Conservation (phyloP, 495 filamentous ascomycete species). For the Penicillium fimorum region DNA sequence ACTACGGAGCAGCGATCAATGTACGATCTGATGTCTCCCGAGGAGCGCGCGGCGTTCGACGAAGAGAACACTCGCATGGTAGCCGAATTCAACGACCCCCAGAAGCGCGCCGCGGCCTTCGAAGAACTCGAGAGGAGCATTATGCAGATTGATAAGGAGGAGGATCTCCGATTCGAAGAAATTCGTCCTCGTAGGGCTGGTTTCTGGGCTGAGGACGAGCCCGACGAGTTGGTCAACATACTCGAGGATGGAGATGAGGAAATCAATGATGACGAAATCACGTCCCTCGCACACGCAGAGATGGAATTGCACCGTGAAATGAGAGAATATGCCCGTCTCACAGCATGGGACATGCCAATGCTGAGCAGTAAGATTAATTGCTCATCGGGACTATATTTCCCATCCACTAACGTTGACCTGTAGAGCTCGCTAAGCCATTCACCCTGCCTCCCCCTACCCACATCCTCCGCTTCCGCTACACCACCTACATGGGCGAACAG, state of each 20-base stretch:
- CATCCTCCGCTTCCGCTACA: constrained; percentile 90
- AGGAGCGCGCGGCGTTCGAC: constrained; percentile 47
- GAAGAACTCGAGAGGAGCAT: constrained; percentile 34
- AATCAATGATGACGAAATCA: constrained; percentile 77
- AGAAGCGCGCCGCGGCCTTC: constrained; percentile 30
- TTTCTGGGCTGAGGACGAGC: constrained; percentile 56
- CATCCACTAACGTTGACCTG: constrained; percentile 23
- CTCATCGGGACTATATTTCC: neutral
- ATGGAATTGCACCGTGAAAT: constrained; percentile 87
- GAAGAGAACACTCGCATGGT: constrained; percentile 37
- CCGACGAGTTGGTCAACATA: constrained; percentile 46
- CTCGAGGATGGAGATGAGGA: constrained; percentile 62
- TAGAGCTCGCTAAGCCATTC: constrained; percentile 83
- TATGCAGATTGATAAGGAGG: constrained; percentile 34
- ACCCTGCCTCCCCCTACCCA: constrained; percentile 60
- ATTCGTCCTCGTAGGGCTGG: constrained; percentile 28
- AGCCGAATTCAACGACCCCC: constrained; percentile 41
- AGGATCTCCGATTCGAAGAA: constrained; percentile 38
- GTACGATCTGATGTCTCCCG: constrained; percentile 49
- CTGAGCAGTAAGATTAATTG: constrained; percentile 65
- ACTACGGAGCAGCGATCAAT: constrained; percentile 41
- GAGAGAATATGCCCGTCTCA: constrained; percentile 80
- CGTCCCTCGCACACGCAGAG: constrained; percentile 75
- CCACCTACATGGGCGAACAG: constrained; percentile 91
- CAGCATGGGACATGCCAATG: constrained; percentile 95